These are phyloP conservation scores for Rosa hybrid DNA, from an alignment of 331 rosid species.

Conservation along the genomic window DNA sequence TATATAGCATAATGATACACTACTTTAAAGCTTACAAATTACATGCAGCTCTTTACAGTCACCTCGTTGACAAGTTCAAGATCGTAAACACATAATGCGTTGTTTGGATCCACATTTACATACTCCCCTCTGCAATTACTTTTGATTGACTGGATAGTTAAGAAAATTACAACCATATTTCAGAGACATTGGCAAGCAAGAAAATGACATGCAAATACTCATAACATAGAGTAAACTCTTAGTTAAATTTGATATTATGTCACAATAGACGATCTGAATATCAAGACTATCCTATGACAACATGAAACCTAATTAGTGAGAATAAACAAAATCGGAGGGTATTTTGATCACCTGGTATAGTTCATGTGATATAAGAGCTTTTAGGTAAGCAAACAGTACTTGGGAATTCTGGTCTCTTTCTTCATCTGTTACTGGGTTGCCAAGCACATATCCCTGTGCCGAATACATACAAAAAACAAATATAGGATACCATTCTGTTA, in stretches of 20 bases:
- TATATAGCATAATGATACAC: not conserved
- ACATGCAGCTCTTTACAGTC: not conserved
- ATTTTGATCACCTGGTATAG: conserved; percentile 18
- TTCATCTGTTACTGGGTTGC: conserved; percentile 6
- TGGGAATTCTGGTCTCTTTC: not conserved
- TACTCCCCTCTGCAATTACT: conserved; percentile 4
- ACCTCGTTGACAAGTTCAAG: conserved; percentile 5
- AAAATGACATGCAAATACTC: no score
- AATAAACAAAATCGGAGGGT: no score
- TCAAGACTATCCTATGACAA: no score
- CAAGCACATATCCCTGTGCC: conserved; percentile 26
- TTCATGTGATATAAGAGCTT: conserved; percentile 26
- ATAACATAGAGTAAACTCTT: not conserved
- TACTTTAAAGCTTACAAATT: not conserved
- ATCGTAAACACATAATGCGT: not conserved
- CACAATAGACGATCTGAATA: no score
- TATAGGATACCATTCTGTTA: no score
- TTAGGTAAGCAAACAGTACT: conserved; percentile 6
- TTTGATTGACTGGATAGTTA: not conserved
- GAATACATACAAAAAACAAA: no score
- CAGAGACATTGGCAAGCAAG: not conserved
- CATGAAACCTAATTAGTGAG: no score
- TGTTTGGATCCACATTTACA: conserved; percentile 9
- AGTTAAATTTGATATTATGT: no score
- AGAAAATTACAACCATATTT: not conserved